Evolutionary conservation across 192 early-diverging fungal genomes (phyloP).

Genomic region (Backusella psychrophila): DNA sequence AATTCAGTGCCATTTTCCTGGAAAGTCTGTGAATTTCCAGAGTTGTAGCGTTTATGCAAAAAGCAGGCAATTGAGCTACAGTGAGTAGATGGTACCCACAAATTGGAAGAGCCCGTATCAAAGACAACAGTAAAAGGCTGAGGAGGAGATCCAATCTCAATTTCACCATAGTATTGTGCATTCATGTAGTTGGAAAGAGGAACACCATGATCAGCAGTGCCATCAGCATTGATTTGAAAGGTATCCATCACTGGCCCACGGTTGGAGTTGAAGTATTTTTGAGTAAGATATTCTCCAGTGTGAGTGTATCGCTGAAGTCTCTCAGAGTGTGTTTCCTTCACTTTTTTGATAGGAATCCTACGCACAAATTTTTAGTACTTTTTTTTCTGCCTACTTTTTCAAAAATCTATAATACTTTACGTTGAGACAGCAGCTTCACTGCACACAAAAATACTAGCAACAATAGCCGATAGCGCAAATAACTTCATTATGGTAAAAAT

Average conservation of each 20-base stretch:
- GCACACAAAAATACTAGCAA: conserved; percentile 14
- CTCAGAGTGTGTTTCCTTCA: conserved; percentile 57
- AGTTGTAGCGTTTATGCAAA: conserved; percentile 88
- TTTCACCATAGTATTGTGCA: conserved; percentile 94
- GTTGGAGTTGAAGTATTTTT: conserved; percentile 71
- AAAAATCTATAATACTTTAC: conserved; percentile 8
- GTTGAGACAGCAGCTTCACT: conserved; percentile 27
- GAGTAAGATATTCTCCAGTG: conserved; percentile 64
- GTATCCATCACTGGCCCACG: conserved; percentile 32
- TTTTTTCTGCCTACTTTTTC: background rate
- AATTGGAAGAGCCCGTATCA: conserved; percentile 93
- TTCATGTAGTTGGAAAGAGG: conserved; percentile 94
- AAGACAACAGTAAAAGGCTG: conserved; percentile 92
- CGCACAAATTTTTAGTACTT: background rate
- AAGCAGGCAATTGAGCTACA: conserved; percentile 96
- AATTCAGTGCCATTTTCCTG: conserved; percentile 91
- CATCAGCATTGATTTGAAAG: conserved; percentile 51
- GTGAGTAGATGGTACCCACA: conserved; percentile 95
- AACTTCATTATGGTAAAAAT: conserved; percentile 29
- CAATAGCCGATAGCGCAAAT: conserved; percentile 24
- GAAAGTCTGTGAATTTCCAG: conserved; percentile 73
- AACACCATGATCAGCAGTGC: conserved; percentile 62
- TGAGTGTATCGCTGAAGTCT: conserved; percentile 62
- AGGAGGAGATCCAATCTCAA: conserved; percentile 80
- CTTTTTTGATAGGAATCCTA: conserved; percentile 67